Conservation (phyloP, 2,329 filamentous ascomycete genomes). For the Aspergillus ruber region DNA sequence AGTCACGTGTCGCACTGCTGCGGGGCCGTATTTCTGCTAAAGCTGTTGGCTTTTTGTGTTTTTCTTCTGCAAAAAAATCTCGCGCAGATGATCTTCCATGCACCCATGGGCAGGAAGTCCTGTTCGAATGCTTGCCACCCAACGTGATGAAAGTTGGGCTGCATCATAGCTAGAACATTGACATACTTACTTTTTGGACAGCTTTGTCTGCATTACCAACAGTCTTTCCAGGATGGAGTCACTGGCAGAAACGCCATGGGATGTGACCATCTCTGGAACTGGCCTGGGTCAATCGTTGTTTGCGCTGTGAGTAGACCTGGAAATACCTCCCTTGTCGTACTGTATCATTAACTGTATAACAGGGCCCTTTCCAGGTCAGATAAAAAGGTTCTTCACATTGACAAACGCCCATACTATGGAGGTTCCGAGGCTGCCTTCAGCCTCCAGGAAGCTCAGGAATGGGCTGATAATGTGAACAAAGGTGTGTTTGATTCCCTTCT, state of each 20-base stretch:
- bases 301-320: constrained; percentile 55
- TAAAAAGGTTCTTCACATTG: constrained; percentile 86
- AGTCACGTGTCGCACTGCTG: constrained; percentile 14
- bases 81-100: constrained; percentile 7
- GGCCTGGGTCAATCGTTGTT: constrained; percentile 72
- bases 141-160: constrained; percentile 18
- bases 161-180: constrained; percentile 8
- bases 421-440: constrained; percentile 78
- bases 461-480: constrained; percentile 50
- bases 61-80: constrained; percentile 6
- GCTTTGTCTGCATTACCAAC: constrained; percentile 11
- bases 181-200: constrained; percentile 9
- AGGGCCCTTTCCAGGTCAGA: constrained; percentile 88
- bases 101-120: constrained; percentile 15
- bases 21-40: constrained; percentile 15
- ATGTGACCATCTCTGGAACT: constrained; percentile 72
- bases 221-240: constrained; percentile 56
- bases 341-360: constrained; percentile 42
- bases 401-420: constrained; percentile 83
- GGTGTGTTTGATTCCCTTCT: constrained; percentile 20
- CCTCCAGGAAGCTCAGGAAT: constrained; percentile 71
- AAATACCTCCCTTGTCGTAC: background rate
- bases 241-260: constrained; percentile 67
- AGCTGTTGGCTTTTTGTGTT: constrained; percentile 12
- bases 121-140: constrained; percentile 10